A percentile compares a stretch with the other conserved stretches of the same genome.
Evolutionary conservation across 805 yeast species (phyloP).

Genomic region (Lipomyces yamadae): DNA sequence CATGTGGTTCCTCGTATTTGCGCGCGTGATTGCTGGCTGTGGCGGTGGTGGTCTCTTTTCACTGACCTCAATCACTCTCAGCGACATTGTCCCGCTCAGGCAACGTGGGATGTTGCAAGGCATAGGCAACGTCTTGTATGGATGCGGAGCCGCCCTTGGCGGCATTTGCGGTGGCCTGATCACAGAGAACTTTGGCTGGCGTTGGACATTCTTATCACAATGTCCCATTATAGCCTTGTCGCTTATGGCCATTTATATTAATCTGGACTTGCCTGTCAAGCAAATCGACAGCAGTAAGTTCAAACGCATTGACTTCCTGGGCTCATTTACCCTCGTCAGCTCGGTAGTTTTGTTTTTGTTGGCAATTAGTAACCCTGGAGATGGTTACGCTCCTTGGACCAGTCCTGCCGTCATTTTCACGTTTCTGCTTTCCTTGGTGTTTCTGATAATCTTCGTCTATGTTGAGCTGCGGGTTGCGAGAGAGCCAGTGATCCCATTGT

Average conservation of each 20-base stretch:
- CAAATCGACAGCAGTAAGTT: constrained; percentile 49
- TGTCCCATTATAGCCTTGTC: constrained; percentile 50
- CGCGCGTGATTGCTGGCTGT: constrained; percentile 76
- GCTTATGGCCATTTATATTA: constrained; percentile 43
- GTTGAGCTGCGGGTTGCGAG: constrained; percentile 57
- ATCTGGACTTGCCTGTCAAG: constrained; percentile 34
- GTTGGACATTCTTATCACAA: constrained; percentile 53
- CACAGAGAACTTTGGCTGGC: constrained; percentile 64
- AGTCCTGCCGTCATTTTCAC: constrained; percentile 50
- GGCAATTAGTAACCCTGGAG: constrained; percentile 72
- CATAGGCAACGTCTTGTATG: constrained; percentile 73
- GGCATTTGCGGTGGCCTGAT: constrained; percentile 63
- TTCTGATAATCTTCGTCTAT: constrained; percentile 52
- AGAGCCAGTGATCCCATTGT: constrained; percentile 72
- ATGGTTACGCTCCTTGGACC: constrained; percentile 56
- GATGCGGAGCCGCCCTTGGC: constrained; percentile 75
- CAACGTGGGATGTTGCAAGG: constrained; percentile 86
- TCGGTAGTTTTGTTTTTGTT: constrained; percentile 62
- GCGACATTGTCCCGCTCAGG: constrained; percentile 71
- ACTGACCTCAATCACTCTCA: constrained; percentile 72
- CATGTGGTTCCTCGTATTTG: constrained; percentile 36
- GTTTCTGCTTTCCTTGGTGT: constrained; percentile 45
- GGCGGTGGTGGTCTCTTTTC: constrained; percentile 92
- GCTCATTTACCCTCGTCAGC: constrained; percentile 62
- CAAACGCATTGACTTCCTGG: constrained; percentile 66